Evolutionary conservation across 306 rosid genomes (phyloP), one percentile per base, ranked within the genome.

Genomic region (Prunus padus): DNA sequence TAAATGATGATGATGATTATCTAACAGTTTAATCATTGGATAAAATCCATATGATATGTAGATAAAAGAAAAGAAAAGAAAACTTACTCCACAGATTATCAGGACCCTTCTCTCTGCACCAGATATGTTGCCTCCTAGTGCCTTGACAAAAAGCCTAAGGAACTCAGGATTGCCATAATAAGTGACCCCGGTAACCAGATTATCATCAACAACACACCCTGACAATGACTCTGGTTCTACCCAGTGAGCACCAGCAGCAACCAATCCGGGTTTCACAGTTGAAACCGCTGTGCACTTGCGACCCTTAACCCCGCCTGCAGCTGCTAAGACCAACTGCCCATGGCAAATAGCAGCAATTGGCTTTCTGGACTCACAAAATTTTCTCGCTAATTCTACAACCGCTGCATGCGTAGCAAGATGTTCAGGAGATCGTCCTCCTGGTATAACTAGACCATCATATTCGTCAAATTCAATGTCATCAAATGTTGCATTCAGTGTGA

Each of bases 361-460:
- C 86, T 92, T 90, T 62, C 84, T 83, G 22, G 88, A 79, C 44
- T 59, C 64, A 5, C 83, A 76, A 75, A 94, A 87, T 63, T 84
- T 80, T 49, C 76, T 52, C 71, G 78, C 95, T 82, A 92, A 77
- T 7, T 83, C 87, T 49, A 82, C 56, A 54, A 88, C 95, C 8
- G 74, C 42, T 51, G 86, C 83, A 72, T 85, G 60, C 50, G 81
- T 42, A 75, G 93, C 95, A 31, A 91, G 97, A 82, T 92, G 87
- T 69, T 94, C 97, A 1, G 98, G 96, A 22, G 98, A 90, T 72
- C 95, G 85, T 60, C 96, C 98, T 50, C 97, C 96, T 0, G 95
- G 89, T 16, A 94, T 66, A 77, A 88, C 65, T 83, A 94, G 70
- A 44, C 98, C 98, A 71, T 94, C 95, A 74, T 92, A 94, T 31